phyloP scores from a whole-genome alignment of 768 basidiomycete species.

The Mycena indigotica region DNA sequence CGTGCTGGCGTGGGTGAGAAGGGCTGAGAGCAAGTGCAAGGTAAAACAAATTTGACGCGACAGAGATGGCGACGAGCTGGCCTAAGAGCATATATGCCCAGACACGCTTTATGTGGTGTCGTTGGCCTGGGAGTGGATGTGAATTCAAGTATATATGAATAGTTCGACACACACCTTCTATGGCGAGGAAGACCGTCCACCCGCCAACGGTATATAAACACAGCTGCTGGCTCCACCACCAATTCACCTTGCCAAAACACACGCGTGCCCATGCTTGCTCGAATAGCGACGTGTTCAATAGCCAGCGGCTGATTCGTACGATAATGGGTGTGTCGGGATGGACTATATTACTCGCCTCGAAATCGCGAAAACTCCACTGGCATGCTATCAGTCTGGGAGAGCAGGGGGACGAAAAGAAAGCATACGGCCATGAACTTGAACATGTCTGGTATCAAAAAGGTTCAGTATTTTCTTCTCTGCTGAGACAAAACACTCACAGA shows the following conservation, averaged over 20 bases:
- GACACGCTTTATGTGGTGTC: slow-evolving; percentile 45
- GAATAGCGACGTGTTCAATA: slow-evolving; percentile 56
- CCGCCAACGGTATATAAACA: slow-evolving; percentile 61
- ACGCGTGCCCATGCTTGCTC: slow-evolving; percentile 57
- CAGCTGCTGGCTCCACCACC: slow-evolving; percentile 75
- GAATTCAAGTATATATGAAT: background rate
- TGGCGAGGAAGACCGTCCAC: slow-evolving; percentile 54
- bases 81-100: slow-evolving; percentile 77
- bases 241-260: slow-evolving; percentile 49
- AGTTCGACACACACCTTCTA: slow-evolving; percentile 46
- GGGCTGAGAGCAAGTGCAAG: slow-evolving; percentile 46
- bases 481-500: slow-evolving; percentile 38
- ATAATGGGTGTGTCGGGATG: slow-evolving; percentile 12
- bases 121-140: slow-evolving; percentile 31
- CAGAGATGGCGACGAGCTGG: slow-evolving; percentile 70
- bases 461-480: background rate
- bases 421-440: slow-evolving; percentile 46
- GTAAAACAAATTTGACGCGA: slow-evolving; percentile 66
- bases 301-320: slow-evolving; percentile 52
- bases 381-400: background rate
- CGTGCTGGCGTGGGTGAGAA: slow-evolving; percentile 19
- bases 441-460: slow-evolving; percentile 40
- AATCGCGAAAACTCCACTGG: slow-evolving; percentile 59
- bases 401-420: background rate
- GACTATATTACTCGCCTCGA: slow-evolving; percentile 31